A percentile compares a stretch with the other conserved stretches of the same genome.
Evolutionary conservation across 2,329 filamentous ascomycete species (phyloP).

Genomic region (Helotiales sp.): DNA sequence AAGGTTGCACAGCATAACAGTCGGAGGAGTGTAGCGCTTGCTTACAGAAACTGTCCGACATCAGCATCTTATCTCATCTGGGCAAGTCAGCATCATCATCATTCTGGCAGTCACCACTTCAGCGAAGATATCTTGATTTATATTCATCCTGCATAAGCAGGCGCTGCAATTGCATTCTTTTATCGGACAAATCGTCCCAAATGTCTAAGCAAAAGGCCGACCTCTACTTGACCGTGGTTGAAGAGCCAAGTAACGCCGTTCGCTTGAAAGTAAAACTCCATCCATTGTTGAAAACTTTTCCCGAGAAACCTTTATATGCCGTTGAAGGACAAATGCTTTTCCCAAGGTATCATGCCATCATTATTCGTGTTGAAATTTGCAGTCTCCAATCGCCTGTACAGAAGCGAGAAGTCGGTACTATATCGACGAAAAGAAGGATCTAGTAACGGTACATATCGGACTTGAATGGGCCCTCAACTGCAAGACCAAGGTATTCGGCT

Average conservation of each 20-base stretch:
- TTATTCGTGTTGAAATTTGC: constrained; percentile 45
- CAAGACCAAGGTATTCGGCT: constrained; percentile 91
- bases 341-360: constrained; percentile 58
- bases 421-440: constrained; percentile 18
- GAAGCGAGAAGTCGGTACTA: constrained; percentile 21
- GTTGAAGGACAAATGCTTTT: constrained; percentile 63
- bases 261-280: constrained; percentile 33
- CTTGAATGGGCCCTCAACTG: constrained; percentile 92
- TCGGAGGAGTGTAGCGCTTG: too few relatives aligned
- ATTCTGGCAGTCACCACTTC: too few relatives aligned
- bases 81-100: too few relatives aligned
- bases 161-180: constrained; percentile 13
- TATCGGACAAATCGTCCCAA: constrained; percentile 22
- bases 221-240: constrained; percentile 40
- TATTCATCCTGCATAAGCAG: not conserved
- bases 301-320: constrained; percentile 45
- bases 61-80: too few relatives aligned
- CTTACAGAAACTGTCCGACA: not conserved
- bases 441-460: constrained; percentile 65
- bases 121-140: too few relatives aligned
- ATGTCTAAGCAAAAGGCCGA: constrained; percentile 33
- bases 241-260: constrained; percentile 41
- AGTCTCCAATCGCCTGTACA: constrained; percentile 18
- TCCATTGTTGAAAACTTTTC: constrained; percentile 39
- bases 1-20: too few relatives aligned